Conservation (phyloP, 306 rosid genomes). For the Spatholobus suberectus region DNA sequence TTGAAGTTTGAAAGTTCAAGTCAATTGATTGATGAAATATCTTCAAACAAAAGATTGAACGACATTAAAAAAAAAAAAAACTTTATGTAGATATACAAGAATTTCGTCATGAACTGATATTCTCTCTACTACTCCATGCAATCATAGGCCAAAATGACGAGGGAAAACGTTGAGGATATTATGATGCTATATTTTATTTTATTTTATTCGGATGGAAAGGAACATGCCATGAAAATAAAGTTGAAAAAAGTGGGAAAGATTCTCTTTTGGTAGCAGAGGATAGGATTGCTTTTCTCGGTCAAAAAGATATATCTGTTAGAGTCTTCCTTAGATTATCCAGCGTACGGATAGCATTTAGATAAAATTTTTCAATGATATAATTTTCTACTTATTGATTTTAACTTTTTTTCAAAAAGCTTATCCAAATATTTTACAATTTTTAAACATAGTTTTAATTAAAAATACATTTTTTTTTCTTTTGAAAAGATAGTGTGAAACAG, state of each 20-base stretch:
- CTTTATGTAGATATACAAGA: too few relatives aligned
- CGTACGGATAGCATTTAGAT: neutral
- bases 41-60: neutral
- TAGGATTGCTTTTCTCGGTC: constrained; percentile 1
- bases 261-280: constrained; percentile 18
- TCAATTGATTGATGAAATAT: neutral
- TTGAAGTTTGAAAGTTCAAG: too few relatives aligned
- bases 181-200: too few relatives aligned
- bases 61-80: too few relatives aligned
- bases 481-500: neutral
- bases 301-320: neutral
- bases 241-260: neutral
- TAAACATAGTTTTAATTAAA: neutral
- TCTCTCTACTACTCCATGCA: neutral
- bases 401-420: neutral
- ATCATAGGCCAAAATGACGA: neutral
- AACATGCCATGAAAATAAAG: neutral
- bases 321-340: neutral
- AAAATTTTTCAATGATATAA: neutral
- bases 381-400: neutral
- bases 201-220: neutral
- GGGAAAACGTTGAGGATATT: neutral
- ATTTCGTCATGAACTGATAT: too few relatives aligned
- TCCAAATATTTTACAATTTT: neutral
- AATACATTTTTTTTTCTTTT: neutral